These are phyloP conservation scores for Shiraia bambusicola DNA, from an alignment of 2,329 filamentous ascomycete species.

Conservation along the genomic window DNA sequence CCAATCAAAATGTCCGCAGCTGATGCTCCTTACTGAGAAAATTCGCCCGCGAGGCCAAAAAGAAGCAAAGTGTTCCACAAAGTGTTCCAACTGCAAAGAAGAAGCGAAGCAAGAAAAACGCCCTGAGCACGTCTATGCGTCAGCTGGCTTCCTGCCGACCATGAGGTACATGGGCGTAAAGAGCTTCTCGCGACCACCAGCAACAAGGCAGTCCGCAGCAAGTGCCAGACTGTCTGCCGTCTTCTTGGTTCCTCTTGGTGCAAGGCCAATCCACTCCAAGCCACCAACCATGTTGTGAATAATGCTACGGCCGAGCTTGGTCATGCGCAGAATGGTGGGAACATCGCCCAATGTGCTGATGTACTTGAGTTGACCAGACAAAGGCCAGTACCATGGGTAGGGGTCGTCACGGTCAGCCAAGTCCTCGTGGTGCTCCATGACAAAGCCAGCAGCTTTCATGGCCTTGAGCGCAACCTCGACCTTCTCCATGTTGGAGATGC, in stretches of 20 bases:
- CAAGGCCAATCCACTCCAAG: conserved; percentile 73
- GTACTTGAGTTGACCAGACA: conserved; percentile 82
- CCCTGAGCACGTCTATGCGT: conserved; percentile 22
- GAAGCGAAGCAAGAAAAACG: conserved; percentile 8
- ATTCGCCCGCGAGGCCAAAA: conserved; percentile 17
- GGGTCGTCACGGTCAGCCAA: conserved; percentile 73
- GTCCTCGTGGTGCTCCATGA: conserved; percentile 81
- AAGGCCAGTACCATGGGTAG: conserved; percentile 91
- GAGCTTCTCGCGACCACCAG: conserved; percentile 83
- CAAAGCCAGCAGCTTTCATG: conserved; percentile 85
- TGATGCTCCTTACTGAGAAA: conserved; percentile 15
- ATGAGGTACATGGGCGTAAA: conserved; percentile 99
- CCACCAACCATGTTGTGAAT: conserved; percentile 76
- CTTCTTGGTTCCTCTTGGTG: conserved; percentile 85
- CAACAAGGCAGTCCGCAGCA: conserved; percentile 82
- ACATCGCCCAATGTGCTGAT: conserved; percentile 77
- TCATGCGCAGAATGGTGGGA: conserved; percentile 85
- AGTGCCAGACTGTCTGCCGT: conserved; percentile 85
- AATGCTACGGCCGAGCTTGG: conserved; percentile 72
- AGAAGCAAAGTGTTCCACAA: conserved; percentile 3
- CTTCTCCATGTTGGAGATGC: conserved; percentile 96
- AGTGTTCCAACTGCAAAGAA: too few species aligned
- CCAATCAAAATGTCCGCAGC: conserved; percentile 18
- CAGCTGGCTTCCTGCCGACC: conserved; percentile 81
- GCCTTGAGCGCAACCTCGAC: conserved; percentile 77